A percentile compares a stretch with the other conserved stretches of the same genome.
Conservation (phyloP, 805 yeast genomes). For the Ogataea corticis region DNA sequence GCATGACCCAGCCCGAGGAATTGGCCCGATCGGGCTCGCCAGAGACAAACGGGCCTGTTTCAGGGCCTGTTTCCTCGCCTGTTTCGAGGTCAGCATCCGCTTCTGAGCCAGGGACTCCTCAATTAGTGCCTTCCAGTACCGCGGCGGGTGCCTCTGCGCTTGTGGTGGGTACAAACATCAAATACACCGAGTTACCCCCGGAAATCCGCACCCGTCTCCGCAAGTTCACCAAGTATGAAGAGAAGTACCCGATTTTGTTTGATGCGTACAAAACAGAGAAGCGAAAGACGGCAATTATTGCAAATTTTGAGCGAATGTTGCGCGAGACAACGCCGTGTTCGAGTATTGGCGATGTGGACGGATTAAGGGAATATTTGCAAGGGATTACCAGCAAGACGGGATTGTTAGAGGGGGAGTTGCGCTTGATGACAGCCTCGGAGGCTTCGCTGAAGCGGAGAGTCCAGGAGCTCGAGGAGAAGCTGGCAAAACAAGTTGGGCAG, state of each 20-base stretch:
- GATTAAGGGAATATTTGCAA: conserved; percentile 66
- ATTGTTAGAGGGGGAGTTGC: conserved; percentile 65
- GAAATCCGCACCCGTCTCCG: conserved; percentile 61
- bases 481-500: neutral
- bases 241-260: conserved; percentile 80
- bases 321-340: conserved; percentile 81
- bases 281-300: conserved; percentile 58
- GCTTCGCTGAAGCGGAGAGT: conserved; percentile 16
- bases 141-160: conserved; percentile 16
- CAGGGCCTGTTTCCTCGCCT: too few species aligned
- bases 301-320: conserved; percentile 64
- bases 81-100: conserved; percentile 1
- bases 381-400: conserved; percentile 60
- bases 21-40: conserved; percentile 1
- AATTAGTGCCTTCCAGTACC: neutral
- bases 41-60: neutral
- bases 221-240: conserved; percentile 84
- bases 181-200: conserved; percentile 47
- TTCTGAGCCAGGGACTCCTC: neutral
- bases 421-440: conserved; percentile 39
- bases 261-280: conserved; percentile 86
- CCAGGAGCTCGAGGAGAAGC: neutral
- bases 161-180: conserved; percentile 35
- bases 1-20: conserved; percentile 49
- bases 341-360: conserved; percentile 69